Evolutionary conservation across 139 green algal species (phyloP).

Genomic region (Yamagishiella unicocca): DNA sequence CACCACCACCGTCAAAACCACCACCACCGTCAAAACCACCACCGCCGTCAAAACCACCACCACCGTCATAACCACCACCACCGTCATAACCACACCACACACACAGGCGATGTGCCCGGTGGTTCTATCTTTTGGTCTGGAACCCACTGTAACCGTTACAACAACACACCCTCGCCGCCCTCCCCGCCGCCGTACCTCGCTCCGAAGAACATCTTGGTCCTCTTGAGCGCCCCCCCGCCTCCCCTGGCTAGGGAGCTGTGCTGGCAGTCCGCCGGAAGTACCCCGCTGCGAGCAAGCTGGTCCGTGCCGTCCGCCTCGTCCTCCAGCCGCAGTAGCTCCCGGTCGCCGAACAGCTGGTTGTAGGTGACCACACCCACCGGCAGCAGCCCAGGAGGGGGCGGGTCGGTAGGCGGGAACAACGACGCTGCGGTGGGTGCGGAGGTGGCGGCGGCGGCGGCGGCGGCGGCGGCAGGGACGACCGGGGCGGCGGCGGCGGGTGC

Average conservation of each 20-base stretch:
- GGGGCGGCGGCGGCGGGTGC: background rate
- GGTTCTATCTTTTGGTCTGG: too few species aligned
- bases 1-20: too few species aligned
- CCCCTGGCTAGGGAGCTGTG: constrained; percentile 7
- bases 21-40: too few species aligned
- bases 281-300: background rate
- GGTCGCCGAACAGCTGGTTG: constrained; percentile 6
- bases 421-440: background rate
- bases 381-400: constrained; percentile 47
- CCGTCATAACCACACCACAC: too few species aligned
- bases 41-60: too few species aligned
- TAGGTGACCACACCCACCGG: constrained; percentile 77
- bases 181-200: constrained; percentile 41
- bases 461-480: background rate
- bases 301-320: constrained; percentile 56
- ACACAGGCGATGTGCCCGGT: too few species aligned
- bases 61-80: too few species aligned
- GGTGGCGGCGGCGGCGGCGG: background rate
- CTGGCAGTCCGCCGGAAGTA: constrained; percentile 72
- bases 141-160: too few species aligned
- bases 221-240: constrained; percentile 53
- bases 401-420: constrained; percentile 6
- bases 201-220: constrained; percentile 86
- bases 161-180: background rate
- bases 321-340: constrained; percentile 72